A percentile compares a stretch with the other conserved stretches of the same genome.
Evolutionary conservation across 1,139 yeast genomes (phyloP).

Genomic region (Starmera stellimalicola): DNA sequence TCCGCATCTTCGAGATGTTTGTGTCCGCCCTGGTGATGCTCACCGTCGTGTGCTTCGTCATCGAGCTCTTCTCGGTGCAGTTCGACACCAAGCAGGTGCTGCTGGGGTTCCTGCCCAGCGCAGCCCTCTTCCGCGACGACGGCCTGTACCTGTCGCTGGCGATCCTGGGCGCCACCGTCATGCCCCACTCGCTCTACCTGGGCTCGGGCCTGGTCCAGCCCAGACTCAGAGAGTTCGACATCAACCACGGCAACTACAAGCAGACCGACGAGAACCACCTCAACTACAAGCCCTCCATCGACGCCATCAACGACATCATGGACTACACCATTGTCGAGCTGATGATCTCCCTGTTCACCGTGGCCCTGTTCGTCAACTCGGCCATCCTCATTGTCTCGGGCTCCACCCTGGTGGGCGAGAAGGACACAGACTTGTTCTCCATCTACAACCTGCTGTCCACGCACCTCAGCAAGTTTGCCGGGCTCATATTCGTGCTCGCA

Average conservation of each 20-base stretch:
- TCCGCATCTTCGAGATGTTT: conserved; percentile 56
- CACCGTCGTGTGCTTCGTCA: conserved; percentile 57
- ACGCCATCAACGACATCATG: conserved; percentile 58
- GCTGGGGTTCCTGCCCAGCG: conserved; percentile 53
- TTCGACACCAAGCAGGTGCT: conserved; percentile 30
- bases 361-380: conserved; percentile 69
- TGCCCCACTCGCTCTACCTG: conserved; percentile 72
- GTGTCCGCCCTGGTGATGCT: conserved; percentile 53
- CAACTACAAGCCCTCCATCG: conserved; percentile 52
- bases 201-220: conserved; percentile 76
- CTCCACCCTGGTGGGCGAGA: conserved; percentile 47
- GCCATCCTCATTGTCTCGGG: conserved; percentile 71
- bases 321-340: conserved; percentile 59
- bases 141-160: conserved; percentile 64
- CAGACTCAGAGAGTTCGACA: conserved; percentile 56
- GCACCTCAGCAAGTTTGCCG: conserved; percentile 61
- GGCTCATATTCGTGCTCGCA: conserved; percentile 64
- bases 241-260: conserved; percentile 33
- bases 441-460: conserved; percentile 54
- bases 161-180: conserved; percentile 72
- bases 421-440: conserved; percentile 65
- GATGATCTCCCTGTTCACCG: conserved; percentile 52
- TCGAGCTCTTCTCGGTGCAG: conserved; percentile 47
- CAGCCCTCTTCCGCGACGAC: conserved; percentile 43
- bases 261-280: conserved; percentile 24